Base-by-base conservation (phyloP, 768 basidiomycete species). In the Lentinula raphanica region DNA sequence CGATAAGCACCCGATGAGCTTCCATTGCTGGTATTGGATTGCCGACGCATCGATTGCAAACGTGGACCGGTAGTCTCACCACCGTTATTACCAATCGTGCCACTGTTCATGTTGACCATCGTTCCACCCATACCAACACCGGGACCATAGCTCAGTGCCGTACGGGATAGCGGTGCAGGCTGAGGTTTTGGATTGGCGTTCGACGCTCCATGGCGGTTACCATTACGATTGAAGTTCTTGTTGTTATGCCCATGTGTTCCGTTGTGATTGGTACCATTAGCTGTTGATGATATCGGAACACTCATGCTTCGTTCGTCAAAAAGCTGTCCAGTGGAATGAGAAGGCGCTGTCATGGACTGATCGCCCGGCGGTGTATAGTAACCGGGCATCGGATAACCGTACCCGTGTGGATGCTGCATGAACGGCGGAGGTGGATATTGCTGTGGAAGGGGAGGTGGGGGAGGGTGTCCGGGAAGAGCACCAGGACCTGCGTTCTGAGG, bases 111-210 rank as follows among this genome's bases (percentile, higher is more conserved):
- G 2, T 69, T 65, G 35, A 70, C 69, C 54, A 60, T 71, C 31
- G 64, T 72, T 1, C 81, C 82, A 25, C 80, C 76, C 63, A 76
- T 75, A 17, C 82, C 74, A 35, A 81, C 68, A 12, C 86, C 86
- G 64, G 86, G 81, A 1, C 87, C 87, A 64, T 82, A 88, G 67
- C 81, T 89, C 87, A 88, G 90, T n/a, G 81, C 71, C 49, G 76
- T 71, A 49, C 82, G 72, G 21, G 78, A 71, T 49, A 78, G 74
- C 9, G 77, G 74, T 21, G 75, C 28, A 58, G 35, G 31, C 21
- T 38, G 40, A 3, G 40, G 58, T 28, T 46, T 54, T 53, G 38
- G 5, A 28, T 39, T 42, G 27, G 29, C 32, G 17, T 51, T 58
- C n/a, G 45, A 31, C 4, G 40, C 5, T 3, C 48, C 55, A 25